A percentile compares a stretch with the other conserved stretches of the same genome.
Evolutionary conservation across 1,284 basidiomycete genomes (phyloP).

Genomic region (Caloboletus firmus): DNA sequence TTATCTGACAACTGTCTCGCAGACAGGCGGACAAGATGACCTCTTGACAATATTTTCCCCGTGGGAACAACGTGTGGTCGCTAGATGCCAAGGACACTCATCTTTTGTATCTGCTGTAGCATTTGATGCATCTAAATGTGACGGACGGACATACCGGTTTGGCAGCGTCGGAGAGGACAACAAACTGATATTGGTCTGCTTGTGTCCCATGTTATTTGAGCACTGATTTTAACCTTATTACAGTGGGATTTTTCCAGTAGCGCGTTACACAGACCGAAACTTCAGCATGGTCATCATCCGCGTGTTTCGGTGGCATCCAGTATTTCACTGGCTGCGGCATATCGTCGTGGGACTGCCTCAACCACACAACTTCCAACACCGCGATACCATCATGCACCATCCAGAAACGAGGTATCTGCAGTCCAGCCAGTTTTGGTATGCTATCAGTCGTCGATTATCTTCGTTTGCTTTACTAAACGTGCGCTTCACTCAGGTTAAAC

Average conservation of each 20-base stretch:
- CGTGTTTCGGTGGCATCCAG: conserved; percentile 75
- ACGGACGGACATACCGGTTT: conserved; percentile 87
- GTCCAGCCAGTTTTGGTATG: conserved; percentile 88
- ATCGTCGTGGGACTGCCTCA: conserved; percentile 56
- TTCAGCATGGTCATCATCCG: conserved; percentile 60
- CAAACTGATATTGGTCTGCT: conserved; percentile 77
- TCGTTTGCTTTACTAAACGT: neutral
- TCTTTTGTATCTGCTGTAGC: conserved; percentile 89
- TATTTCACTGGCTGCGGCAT: conserved; percentile 56
- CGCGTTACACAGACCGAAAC: conserved; percentile 72
- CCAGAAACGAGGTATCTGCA: conserved; percentile 84
- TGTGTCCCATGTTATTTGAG: neutral
- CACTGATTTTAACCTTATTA: neutral
- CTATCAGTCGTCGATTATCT: conserved; percentile 19
- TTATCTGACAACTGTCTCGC: conserved; percentile 2
- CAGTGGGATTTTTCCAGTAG: conserved; percentile 92
- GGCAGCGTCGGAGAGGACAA: conserved; percentile 94
- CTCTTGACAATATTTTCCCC: conserved; percentile 91
- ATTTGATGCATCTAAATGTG: conserved; percentile 85
- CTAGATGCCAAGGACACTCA: conserved; percentile 94
- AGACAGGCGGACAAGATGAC: conserved; percentile 92
- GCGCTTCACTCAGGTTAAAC: conserved; percentile 59
- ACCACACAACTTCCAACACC: conserved; percentile 54
- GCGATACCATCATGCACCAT: conserved; percentile 83
- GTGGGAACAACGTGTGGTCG: conserved; percentile 90